Conservation (phyloP, 164 flowering plant species). For the Stephania japonica region DNA sequence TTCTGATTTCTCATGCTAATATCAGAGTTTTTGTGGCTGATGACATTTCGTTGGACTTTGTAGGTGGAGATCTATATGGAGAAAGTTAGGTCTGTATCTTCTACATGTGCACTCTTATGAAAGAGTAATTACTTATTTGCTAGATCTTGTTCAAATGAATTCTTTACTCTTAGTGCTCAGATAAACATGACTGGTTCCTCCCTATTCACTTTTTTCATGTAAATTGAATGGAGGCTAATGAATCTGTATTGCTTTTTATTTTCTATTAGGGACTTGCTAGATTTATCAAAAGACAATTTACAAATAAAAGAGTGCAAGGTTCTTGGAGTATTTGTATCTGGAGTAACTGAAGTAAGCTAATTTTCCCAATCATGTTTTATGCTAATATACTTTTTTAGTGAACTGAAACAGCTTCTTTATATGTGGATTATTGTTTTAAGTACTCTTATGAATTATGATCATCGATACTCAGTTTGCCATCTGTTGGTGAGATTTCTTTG, state of each 20-base stretch:
- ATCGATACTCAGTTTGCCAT: not conserved
- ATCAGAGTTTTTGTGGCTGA: not conserved
- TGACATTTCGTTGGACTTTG: constrained; percentile 13
- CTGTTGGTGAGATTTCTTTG: not conserved
- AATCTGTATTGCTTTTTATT: not conserved
- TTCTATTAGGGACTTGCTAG: constrained; percentile 67
- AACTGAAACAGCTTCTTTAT: not conserved
- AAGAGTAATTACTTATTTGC: no score
- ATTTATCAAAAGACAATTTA: constrained; percentile 74
- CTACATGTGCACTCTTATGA: not conserved
- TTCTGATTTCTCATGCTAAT: not conserved
- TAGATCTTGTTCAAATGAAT: not conserved
- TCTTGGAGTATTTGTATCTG: constrained; percentile 59
- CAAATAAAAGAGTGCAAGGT: constrained; percentile 67
- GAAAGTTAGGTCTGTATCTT: constrained; percentile 68
- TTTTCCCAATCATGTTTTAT: constrained; percentile 5
- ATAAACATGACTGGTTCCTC: not conserved
- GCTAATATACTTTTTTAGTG: not conserved
- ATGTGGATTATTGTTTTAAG: not conserved
- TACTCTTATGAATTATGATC: not conserved
- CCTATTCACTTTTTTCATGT: not conserved
- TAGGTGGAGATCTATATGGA: constrained; percentile 96
- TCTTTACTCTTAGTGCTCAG: not conserved
- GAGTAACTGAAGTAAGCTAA: constrained; percentile 64
- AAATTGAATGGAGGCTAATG: not conserved